Percentiles rank a stretch among this genome's conserved stretches.
Conservation (phyloP, 2,329 filamentous ascomycete genomes). For the Metarhizium sp. region DNA sequence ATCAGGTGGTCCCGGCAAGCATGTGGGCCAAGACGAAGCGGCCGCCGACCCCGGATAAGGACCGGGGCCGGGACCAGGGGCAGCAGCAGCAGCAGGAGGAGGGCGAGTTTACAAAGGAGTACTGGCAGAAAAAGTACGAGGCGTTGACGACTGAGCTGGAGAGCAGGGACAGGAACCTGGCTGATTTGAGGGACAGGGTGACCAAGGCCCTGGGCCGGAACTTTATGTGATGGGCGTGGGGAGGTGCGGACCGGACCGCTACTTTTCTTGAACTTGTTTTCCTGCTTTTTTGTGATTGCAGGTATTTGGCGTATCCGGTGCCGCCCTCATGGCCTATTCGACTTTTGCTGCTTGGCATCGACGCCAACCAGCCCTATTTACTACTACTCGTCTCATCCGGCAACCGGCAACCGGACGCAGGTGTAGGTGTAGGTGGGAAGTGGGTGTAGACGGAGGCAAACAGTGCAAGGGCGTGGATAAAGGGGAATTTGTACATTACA, state of each 20-base stretch:
- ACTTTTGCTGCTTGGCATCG: too few relatives aligned
- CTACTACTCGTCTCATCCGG: too few relatives aligned
- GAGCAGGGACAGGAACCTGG: slow-evolving; percentile 45
- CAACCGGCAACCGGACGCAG: too few relatives aligned
- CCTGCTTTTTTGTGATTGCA: too few relatives aligned
- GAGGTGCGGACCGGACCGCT: not conserved
- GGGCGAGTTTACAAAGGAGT: slow-evolving; percentile 20
- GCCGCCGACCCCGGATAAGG: slow-evolving; percentile 5
- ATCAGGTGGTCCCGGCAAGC: slow-evolving; percentile 34
- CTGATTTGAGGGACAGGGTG: slow-evolving; percentile 32
- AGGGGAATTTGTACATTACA: too few relatives aligned
- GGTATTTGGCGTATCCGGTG: too few relatives aligned
- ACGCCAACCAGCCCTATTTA: too few relatives aligned
- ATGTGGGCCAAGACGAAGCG: slow-evolving; percentile 29
- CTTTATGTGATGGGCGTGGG: slow-evolving; percentile 7
- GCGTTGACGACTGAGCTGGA: slow-evolving; percentile 51
- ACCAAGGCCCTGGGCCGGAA: slow-evolving; percentile 24
- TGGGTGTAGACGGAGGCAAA: too few relatives aligned
- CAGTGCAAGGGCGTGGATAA: too few relatives aligned
- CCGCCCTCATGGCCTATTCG: too few relatives aligned
- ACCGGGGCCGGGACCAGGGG: slow-evolving; percentile 10
- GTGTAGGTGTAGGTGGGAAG: too few relatives aligned
- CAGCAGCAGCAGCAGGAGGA: not conserved
- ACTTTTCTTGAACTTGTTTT: not conserved
- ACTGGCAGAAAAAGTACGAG: slow-evolving; percentile 44